Evolutionary conservation across 345 rosid species (phyloP).

Genomic region (Citropsis articulata): DNA sequence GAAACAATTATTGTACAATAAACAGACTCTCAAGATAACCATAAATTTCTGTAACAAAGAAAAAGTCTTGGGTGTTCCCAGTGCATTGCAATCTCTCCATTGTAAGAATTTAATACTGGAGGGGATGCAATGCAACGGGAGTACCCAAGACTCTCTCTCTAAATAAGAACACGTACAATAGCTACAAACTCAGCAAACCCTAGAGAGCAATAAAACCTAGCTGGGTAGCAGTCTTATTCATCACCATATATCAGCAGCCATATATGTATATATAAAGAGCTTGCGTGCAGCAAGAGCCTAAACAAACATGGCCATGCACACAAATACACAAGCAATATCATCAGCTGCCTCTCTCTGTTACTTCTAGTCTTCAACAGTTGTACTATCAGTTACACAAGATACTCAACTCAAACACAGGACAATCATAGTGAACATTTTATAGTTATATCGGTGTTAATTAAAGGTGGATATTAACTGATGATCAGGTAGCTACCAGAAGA

Average conservation of each 20-base stretch:
- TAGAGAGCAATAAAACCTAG: background rate
- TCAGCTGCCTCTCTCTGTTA: background rate
- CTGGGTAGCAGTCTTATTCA: background rate
- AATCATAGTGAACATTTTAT: background rate
- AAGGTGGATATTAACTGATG: background rate
- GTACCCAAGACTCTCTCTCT: background rate
- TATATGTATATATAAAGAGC: background rate
- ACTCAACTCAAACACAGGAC: background rate
- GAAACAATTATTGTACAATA: too few species aligned
- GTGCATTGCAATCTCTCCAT: too few species aligned
- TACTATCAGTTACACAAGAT: background rate
- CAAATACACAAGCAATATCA: background rate
- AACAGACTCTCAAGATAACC: too few species aligned
- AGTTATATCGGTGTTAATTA: background rate
- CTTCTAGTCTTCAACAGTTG: background rate
- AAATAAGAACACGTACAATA: background rate
- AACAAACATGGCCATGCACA: background rate
- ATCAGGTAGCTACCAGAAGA: slow-evolving; percentile 54
- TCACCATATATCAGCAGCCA: background rate
- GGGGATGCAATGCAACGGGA: too few species aligned
- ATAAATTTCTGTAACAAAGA: too few species aligned
- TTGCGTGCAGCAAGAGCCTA: background rate
- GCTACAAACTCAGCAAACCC: background rate
- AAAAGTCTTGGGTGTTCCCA: too few species aligned
- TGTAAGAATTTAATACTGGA: too few species aligned